Conservation (phyloP, 306 rosid species). For the Glycine soja region DNA sequence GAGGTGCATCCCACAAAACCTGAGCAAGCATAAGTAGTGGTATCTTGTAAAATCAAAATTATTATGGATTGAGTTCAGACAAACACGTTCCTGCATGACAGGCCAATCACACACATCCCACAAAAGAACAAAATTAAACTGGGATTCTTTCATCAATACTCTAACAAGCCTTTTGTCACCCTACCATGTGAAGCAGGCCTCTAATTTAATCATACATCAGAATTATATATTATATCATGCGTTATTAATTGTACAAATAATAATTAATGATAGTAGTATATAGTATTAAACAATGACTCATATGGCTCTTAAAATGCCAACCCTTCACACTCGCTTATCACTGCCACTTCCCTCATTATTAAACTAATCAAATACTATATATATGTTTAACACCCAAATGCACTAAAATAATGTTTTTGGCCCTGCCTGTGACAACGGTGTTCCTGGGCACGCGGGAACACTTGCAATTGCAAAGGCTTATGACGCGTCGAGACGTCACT, state of each 20-base stretch:
- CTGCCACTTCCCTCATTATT: slow-evolving; percentile 48
- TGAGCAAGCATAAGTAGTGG: slow-evolving; percentile 38
- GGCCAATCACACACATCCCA: slow-evolving; percentile 46
- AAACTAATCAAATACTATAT: slow-evolving; percentile 41
- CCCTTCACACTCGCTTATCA: slow-evolving; percentile 62
- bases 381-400: slow-evolving; percentile 42
- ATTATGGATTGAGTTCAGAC: slow-evolving; percentile 48
- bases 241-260: slow-evolving; percentile 3
- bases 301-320: slow-evolving; percentile 49
- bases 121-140: slow-evolving; percentile 69
- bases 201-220: slow-evolving; percentile 32
- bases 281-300: slow-evolving; percentile 29
- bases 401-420: slow-evolving; percentile 29
- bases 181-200: slow-evolving; percentile 76
- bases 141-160: slow-evolving; percentile 72
- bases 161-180: slow-evolving; percentile 57
- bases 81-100: slow-evolving; percentile 72
- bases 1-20: slow-evolving; percentile 42
- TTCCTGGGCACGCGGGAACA: slow-evolving; percentile 56
- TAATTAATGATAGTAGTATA: neutral
- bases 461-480: slow-evolving; percentile 33
- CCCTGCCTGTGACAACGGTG: slow-evolving; percentile 46
- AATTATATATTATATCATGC: neutral
- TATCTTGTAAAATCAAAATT: slow-evolving; percentile 44
- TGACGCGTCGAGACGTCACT: slow-evolving; percentile 52